Conservation (phyloP, 1,284 basidiomycete species). For the Pholiota adiposa region DNA sequence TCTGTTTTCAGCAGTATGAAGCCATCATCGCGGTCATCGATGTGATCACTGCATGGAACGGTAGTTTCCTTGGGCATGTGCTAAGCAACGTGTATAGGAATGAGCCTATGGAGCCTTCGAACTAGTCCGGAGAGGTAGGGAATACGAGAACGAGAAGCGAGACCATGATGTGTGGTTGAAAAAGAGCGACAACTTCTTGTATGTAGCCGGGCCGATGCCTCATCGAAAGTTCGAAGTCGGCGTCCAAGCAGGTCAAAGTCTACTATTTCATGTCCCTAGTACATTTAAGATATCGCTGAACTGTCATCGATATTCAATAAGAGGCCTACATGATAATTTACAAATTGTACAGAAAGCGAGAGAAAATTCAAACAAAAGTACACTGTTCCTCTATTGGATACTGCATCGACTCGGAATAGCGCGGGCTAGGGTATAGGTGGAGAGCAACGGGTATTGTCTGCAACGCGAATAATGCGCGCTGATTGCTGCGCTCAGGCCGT, state of each 20-base stretch:
- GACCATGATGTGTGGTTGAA: neutral
- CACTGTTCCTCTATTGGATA: conserved; percentile 5
- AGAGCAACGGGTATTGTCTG: conserved; percentile 7
- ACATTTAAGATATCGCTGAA: neutral
- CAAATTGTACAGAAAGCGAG: neutral
- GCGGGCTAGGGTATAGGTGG: neutral
- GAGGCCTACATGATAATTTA: neutral
- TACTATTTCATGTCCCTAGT: too few species aligned
- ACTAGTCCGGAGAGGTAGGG: neutral
- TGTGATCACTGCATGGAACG: neutral
- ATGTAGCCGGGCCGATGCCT: neutral
- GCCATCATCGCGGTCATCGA: neutral
- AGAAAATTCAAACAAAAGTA: neutral
- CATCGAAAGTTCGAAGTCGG: too few species aligned
- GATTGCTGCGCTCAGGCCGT: conserved; percentile 10
- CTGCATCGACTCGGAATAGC: conserved; percentile 2
- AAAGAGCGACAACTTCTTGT: too few species aligned
- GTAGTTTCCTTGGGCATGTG: neutral
- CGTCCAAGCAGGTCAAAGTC: too few species aligned
- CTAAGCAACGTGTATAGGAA: neutral
- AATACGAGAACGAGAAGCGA: neutral
- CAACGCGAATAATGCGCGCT: conserved; percentile 15
- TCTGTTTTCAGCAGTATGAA: conserved; percentile 1
- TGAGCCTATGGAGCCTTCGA: neutral
- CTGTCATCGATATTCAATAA: neutral